Base-by-base conservation (phyloP, 139 green algal species). In the Raphidocelis subcapitata region DNA sequence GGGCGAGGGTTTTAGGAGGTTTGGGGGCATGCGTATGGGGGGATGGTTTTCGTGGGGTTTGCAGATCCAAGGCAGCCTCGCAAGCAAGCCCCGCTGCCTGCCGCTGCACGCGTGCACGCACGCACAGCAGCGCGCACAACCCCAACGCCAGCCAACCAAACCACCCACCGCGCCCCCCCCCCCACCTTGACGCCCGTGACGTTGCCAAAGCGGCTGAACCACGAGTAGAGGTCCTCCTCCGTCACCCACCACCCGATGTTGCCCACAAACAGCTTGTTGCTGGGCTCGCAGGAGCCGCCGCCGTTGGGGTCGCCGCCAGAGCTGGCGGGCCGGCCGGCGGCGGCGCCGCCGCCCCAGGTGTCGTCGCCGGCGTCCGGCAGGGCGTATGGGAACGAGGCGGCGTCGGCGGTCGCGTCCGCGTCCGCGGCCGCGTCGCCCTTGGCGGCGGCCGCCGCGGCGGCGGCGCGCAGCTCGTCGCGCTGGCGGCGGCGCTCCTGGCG, bases 241-340 rank as follows among this genome's bases (percentile, higher is more conserved):
- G 62, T 78, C 18, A 72, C 72, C 62, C 63, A 72, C 62, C 62
- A 72, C 14, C 72, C 62, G 26, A 78, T 78, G 63, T 78, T 78
- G 52, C 72, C 72, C 15, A 78, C 72, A 67, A 78, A 78, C 62
- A 78, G 63, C 72, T 78, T 78, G 63, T 77, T 77, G 70, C 70
- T 77, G 32, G 70, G 70, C 70, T 77, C 70, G 24, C 67, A 23
- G 59, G 41, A 63, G 69, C 44, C 0, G 23, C 35, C 18, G 46
- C 37, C 36, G 64, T 35, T 29, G 62, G 16, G 3, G 20, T 5
- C 59, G 59, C 15, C 29, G 59, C 15, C n/a, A 16, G 26, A 23
- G 37, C 37, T 31, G 8, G 51, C 8, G 3, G 47, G 44, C 23
- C 29, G 29, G 47, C 47, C 18, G 21, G 55, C 41, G 20, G 16